A percentile compares a stretch with the other conserved stretches of the same genome.
These are phyloP conservation scores for Massariosphaeria phaeospora DNA, from an alignment of 495 filamentous ascomycete species.

Conservation along the genomic window DNA sequence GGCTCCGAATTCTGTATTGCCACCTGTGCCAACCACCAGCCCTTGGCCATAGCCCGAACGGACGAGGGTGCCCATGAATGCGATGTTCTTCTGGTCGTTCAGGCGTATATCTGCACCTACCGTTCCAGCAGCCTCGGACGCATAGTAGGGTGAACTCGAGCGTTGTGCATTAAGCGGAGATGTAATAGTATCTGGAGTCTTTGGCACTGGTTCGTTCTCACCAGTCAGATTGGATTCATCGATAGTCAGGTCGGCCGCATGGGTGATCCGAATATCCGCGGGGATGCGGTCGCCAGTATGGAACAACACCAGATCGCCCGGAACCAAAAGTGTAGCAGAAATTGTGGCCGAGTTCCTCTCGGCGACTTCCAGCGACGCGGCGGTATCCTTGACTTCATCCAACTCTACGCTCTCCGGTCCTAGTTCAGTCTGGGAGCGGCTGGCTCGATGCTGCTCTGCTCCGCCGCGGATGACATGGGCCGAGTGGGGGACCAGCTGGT, in stretches of 20 bases:
- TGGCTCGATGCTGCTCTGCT: constrained; percentile 20
- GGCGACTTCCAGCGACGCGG: constrained; percentile 48
- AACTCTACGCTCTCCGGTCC: constrained; percentile 35
- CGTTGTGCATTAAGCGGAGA: constrained; percentile 32
- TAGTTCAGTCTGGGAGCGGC: constrained; percentile 23
- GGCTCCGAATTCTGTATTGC: constrained; percentile 90
- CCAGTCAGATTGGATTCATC: constrained; percentile 97
- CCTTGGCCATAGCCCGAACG: constrained; percentile 94
- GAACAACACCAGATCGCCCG: constrained; percentile 87
- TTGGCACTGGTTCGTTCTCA: constrained; percentile 86
- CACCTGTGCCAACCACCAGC: constrained; percentile 89
- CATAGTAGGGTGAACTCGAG: constrained; percentile 55
- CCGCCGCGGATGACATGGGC: constrained; percentile 74
- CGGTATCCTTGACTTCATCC: constrained; percentile 36
- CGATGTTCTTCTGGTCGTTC: constrained; percentile 73
- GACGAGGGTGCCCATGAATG: constrained; percentile 97
- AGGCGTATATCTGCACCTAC: constrained; percentile 61
- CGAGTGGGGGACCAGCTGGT: constrained; percentile 86
- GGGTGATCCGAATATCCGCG: constrained; percentile 91
- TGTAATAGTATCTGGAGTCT: constrained; percentile 59
- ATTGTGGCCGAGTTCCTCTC: constrained; percentile 76
- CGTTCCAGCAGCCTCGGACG: constrained; percentile 56
- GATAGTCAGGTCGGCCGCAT: constrained; percentile 79
- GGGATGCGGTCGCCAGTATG: constrained; percentile 94
- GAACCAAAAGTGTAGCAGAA: constrained; percentile 78